Base-by-base conservation (phyloP, 2,329 filamentous ascomycete species). In the Xylaria sp. region DNA sequence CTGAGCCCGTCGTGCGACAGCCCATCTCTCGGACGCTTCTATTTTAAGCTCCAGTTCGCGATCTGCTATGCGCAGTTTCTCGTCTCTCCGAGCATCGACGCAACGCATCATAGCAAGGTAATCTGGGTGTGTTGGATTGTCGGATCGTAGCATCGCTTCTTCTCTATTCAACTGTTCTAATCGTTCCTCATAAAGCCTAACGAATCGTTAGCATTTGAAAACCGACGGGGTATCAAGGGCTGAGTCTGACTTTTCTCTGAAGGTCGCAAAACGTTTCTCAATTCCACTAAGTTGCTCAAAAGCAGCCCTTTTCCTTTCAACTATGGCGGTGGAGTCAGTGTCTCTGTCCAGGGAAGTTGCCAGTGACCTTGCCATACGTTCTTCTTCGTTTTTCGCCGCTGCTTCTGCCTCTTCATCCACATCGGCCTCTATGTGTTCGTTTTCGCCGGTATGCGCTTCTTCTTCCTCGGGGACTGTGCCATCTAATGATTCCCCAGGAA, bases 51-150 rank as follows among this genome's bases (percentile, higher is more conserved):
- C 87, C 72, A 92, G 87, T 73, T 96, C 88, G 28, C 89, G 90
- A 62, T 92, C 87, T 75, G 95, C 92, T 74, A 93, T 88, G 71
- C 90, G 88, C 61, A 97, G 84, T 81, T 94, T 97, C 75, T 94
- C 91, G 68, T 94, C 90, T 71, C 92, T 88, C 76, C 95, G 90
- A 68, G 92, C 91, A 81, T 97, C 90, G 64, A 99, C 88, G 78
- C 92, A 94, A 78, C 93, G 90, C 79, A 97, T 91, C 90, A 97
- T 97, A 51, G 93, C 92, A 43, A 98, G 85, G 74, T 94, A 95
- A 79, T 97, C 95, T 43, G 94, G 93, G 78, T 99, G 96, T n/a
- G 89, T 91, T n/a, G 89, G 89, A 63, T 84, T 85, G 56, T 86
- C 84, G 73, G 87, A 83, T 64, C 84, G 80, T 20, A 91, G 81